These are phyloP conservation scores for Tuber brumale DNA, from an alignment of 495 filamentous ascomycete species.

Conservation along the genomic window DNA sequence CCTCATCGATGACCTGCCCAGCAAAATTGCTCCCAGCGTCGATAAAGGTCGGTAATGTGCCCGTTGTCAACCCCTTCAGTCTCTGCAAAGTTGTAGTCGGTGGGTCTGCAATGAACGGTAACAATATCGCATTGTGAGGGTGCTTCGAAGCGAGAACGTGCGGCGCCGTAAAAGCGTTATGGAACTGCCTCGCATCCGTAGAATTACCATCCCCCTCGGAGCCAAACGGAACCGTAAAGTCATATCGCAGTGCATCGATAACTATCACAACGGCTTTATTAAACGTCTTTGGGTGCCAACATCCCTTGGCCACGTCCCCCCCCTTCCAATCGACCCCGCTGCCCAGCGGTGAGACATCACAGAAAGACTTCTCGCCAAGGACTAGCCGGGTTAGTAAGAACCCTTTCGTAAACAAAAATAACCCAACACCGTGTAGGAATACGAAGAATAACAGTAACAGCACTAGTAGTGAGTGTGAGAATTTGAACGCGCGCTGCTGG, in stretches of 20 bases:
- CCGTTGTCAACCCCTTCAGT: constrained; percentile 89
- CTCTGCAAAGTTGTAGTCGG: constrained; percentile 89
- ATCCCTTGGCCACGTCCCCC: constrained; percentile 55
- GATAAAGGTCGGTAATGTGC: constrained; percentile 88
- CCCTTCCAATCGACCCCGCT: constrained; percentile 23
- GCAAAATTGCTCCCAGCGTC: constrained; percentile 93
- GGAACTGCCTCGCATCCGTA: constrained; percentile 61
- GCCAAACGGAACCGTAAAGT: constrained; percentile 80
- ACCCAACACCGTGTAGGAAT: constrained; percentile 67
- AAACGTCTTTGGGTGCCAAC: constrained; percentile 93
- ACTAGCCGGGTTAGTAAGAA: constrained; percentile 92
- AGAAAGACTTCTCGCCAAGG: constrained; percentile 79
- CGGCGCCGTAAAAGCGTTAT: constrained; percentile 78
- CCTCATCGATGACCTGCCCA: constrained; percentile 93
- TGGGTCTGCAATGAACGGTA: constrained; percentile 95
- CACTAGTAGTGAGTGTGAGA: constrained; percentile 49
- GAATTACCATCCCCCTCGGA: constrained; percentile 46
- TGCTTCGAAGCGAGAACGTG: constrained; percentile 67
- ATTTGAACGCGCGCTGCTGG: constrained; percentile 50
- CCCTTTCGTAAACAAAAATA: constrained; percentile 91
- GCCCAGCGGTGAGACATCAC: constrained; percentile 61
- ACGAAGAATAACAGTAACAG: constrained; percentile 50
- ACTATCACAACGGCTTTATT: constrained; percentile 85
- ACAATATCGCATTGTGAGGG: constrained; percentile 76
- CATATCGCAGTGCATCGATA: constrained; percentile 90